Conservation (phyloP, 2,329 filamentous ascomycete genomes). For the Dothistroma septosporum region DNA sequence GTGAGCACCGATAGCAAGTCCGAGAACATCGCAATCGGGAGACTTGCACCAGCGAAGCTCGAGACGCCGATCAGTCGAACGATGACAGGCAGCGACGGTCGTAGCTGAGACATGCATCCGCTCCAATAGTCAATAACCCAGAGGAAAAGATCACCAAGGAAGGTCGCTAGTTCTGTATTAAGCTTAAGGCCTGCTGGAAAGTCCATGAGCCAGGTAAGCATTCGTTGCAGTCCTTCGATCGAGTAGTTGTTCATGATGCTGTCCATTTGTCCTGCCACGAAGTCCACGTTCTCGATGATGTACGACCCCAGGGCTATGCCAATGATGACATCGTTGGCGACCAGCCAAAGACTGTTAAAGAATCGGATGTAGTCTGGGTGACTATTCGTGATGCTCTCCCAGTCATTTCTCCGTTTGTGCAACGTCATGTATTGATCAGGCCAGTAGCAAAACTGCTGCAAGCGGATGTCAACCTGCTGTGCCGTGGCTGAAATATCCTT, state of each 20-base stretch:
- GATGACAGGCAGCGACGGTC: conserved; percentile 75
- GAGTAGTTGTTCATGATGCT: conserved; percentile 74
- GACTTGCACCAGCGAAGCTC: conserved; percentile 90
- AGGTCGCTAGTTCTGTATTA: conserved; percentile 88
- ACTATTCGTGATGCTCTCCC: conserved; percentile 91
- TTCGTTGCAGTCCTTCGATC: conserved; percentile 78
- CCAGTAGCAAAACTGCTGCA: conserved; percentile 99
- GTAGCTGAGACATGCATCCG: conserved; percentile 70
- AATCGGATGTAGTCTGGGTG: conserved; percentile 98
- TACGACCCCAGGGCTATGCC: conserved; percentile 94
- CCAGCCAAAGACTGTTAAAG: conserved; percentile 97
- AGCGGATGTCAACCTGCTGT: conserved; percentile 92
- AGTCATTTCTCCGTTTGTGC: conserved; percentile 82
- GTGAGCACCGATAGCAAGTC: conserved; percentile 89
- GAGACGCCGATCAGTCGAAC: conserved; percentile 93
- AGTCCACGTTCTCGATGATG: conserved; percentile 88
- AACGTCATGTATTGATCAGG: conserved; percentile 92
- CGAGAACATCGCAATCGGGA: conserved; percentile 94
- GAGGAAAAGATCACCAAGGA: conserved; percentile 89
- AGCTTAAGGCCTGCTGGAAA: conserved; percentile 93
- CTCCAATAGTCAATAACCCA: conserved; percentile 99
- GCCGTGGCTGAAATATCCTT: conserved; percentile 96
- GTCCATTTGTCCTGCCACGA: conserved; percentile 77
- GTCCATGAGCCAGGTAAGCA: conserved; percentile 92
- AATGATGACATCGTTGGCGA: conserved; percentile 97